Conservation (phyloP, 2,329 filamentous ascomycete genomes). For the Seiridium unicorne region DNA sequence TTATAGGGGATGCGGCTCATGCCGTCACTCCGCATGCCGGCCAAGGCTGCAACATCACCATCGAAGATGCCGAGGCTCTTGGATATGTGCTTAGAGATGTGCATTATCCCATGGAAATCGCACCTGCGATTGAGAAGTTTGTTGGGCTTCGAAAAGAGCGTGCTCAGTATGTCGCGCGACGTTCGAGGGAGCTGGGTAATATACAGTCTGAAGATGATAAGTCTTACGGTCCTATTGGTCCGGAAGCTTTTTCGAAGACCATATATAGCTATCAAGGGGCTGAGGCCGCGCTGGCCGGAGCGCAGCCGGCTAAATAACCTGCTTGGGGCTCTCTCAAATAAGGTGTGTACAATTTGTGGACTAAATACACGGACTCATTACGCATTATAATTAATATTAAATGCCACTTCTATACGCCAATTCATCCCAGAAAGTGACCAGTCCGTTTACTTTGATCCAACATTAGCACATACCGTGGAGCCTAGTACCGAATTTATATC, state of each 20-base stretch:
- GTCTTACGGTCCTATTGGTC: conserved; percentile 13
- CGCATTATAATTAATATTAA: no score
- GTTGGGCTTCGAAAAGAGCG: conserved; percentile 18
- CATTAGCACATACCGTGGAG: no score
- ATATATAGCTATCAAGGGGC: conserved; percentile 19
- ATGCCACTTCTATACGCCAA: no score
- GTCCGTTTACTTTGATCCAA: no score
- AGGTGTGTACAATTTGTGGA: no score
- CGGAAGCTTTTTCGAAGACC: conserved; percentile 15
- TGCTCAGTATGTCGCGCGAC: conserved; percentile 16
- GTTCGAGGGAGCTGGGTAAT: conserved; percentile 16
- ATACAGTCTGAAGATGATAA: conserved; percentile 15
- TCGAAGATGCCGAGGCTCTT: conserved; percentile 22
- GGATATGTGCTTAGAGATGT: conserved; percentile 4
- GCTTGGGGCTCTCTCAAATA: no score
- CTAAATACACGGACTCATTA: no score
- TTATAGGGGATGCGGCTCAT: conserved; percentile 15
- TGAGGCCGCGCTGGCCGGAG: conserved; percentile 3
- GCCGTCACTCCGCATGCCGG: conserved; percentile 19
- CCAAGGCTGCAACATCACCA: conserved; percentile 20
- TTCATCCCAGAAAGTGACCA: no score
- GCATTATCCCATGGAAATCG: neutral
- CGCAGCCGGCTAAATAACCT: no score
- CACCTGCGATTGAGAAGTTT: conserved; percentile 12
- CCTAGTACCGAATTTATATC: no score